Base-by-base conservation (phyloP, 495 filamentous ascomycete genomes). In the Pyrenopolyporus hunteri region DNA sequence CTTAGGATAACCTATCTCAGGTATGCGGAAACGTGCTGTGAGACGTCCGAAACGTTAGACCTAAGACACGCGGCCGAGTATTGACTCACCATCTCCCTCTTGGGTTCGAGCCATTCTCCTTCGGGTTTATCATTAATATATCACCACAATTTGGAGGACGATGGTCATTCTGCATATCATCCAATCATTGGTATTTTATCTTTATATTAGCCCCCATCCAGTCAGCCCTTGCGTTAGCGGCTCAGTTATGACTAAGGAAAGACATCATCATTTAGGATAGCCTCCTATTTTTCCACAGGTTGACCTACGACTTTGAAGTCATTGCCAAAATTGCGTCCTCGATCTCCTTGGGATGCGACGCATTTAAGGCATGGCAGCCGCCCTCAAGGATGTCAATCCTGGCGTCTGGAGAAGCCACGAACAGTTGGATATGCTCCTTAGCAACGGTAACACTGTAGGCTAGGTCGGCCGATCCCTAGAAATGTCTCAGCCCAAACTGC, bases 281-380 rank as follows among this genome's bases (percentile, higher is more conserved):
- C n/a, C n/a, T n/a, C n/a, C n/a, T n/a, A n/a, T n/a, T n/a, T n/a
- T n/a, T n/a, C n/a, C n/a, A 39, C 36, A 19, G n/a, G 8, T n/a
- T 26, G 16, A 32, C n/a, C 44, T 32, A 48, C 8, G 29, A 28
- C 17, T 49, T 49, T 1, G 28, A n/a, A 0, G 17, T 33, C 45
- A 49, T 49, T 4, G 28, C 68, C 51, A 87, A 60, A 43, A 87
- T 54, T 2, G 81, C 78, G 26, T 73, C 69, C 33, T 82, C 76
- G 0, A 84, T 76, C 45, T 85, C 83, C 23, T 78, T 72, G 10
- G 84, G 83, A 66, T 82, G 77, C 43, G 82, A 80, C 1, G 74
- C 78, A 59, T 76, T 83, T 52, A 88, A 59, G 66, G 84, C 87
- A 68, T 88, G 85, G 9, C 76, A 72, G 1, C 82, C 86, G 2